Evolutionary conservation across 306 rosid genomes (phyloP), one percentile per base, ranked within the genome.

Genomic region (Medicago lupulina): DNA sequence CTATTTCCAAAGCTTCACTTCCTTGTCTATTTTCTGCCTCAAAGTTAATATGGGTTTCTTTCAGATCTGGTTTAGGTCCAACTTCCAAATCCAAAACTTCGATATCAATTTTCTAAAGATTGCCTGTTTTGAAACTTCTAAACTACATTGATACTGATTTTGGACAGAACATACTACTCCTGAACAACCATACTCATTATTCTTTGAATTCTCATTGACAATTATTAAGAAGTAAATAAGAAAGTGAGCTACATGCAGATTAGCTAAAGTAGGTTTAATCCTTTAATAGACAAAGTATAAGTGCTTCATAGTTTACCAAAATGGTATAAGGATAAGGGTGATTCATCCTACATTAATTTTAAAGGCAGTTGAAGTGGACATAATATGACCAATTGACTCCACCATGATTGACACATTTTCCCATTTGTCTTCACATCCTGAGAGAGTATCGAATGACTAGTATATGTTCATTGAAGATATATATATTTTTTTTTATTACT

Each of bases 281-380:
- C 36, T 59, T 58, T 31, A 46, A 31, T n/a, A 25, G 36, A 67
- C 57, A 76, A 64, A 47, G 58, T 57, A 77, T 28, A 55, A 41
- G 60, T 25, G 75, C 63, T 65, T 18, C 44, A 62, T 66, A 49
- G 66, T 66, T 76, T 51, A 76, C 34, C 14, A 15, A 39, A 75
- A 75, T 18, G 40, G 16, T 31, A 46, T 10, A 34, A 9, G 16
- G 17, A 47, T 7, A 54, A 6, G 36, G 65, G 65, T 57, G 39
- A 14, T 57, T 23, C 65, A 38, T 75, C 65, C 39, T 31, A 14
- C 50, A 31, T 28, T 44, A 31, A n/a, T 38, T 60, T 47, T 16
- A 70, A 49, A 70, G 44, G 76, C 36, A 6, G 43, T 38, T 36
- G 18, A 60, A 39, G 60, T 70, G 44, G 65, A 31, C 46, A 77